Percentiles rank a stretch among this genome's conserved stretches.
Evolutionary conservation across 2,329 filamentous ascomycete genomes (phyloP).

Genomic region (Sarocladiaceae sp.): DNA sequence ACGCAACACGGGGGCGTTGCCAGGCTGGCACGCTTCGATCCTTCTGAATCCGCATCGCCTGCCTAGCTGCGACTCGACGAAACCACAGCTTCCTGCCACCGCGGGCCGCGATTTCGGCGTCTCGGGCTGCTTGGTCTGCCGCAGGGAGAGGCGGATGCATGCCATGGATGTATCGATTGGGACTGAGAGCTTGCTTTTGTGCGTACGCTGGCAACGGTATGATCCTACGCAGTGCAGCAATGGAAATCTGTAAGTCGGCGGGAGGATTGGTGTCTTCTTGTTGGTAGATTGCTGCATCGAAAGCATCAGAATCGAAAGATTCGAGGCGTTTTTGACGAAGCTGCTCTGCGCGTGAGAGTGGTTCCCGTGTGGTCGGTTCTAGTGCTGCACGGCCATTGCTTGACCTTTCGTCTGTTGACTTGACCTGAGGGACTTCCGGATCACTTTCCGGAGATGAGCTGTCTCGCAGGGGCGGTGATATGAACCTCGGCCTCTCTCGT

Average conservation of each 20-base stretch:
- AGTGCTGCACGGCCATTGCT: not conserved
- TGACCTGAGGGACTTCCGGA: no score
- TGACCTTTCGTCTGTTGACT: not conserved
- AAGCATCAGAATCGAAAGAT: conserved; percentile 18
- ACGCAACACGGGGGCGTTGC: conserved; percentile 23
- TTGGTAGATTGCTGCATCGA: conserved; percentile 36
- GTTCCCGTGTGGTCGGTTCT: no score
- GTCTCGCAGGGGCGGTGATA: not conserved
- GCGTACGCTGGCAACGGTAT: not conserved
- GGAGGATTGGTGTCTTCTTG: conserved; percentile 18
- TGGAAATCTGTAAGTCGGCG: conserved; percentile 6
- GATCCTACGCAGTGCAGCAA: not conserved
- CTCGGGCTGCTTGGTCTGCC: conserved; percentile 28
- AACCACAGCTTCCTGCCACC: conserved; percentile 47
- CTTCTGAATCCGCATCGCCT: conserved; percentile 25
- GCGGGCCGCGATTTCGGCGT: conserved; percentile 44
- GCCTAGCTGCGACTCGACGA: conserved; percentile 37
- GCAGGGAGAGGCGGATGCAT: conserved; percentile 26
- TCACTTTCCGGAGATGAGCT: no score
- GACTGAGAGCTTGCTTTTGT: conserved; percentile 29
- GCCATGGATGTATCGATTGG: conserved; percentile 49
- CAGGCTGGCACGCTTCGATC: conserved; percentile 9
- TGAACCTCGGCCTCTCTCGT: not conserved
- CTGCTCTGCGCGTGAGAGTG: not conserved
- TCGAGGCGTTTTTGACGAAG: not conserved